Evolutionary conservation across 2,329 filamentous ascomycete species (phyloP).

Genomic region (Talaromyces sp.): DNA sequence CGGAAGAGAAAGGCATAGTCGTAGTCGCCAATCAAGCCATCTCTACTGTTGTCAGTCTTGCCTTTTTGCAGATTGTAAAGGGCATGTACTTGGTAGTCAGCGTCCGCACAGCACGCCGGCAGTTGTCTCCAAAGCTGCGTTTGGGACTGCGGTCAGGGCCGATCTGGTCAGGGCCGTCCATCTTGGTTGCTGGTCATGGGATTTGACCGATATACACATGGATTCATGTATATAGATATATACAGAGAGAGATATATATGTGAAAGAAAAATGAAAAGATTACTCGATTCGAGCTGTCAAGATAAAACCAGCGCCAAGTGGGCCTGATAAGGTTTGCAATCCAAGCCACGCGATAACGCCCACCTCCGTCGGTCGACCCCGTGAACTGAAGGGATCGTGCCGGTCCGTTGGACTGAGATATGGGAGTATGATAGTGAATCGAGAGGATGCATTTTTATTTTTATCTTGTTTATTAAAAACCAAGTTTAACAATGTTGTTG

Average conservation of each 20-base stretch:
- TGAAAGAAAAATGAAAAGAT: not conserved
- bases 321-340: not conserved
- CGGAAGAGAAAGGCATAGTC: slow-evolving; percentile 87
- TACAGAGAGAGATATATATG: too few species aligned
- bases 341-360: not conserved
- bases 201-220: not conserved
- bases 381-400: not conserved
- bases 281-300: not conserved
- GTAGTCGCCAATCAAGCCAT: slow-evolving; percentile 79
- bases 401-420: too few species aligned
- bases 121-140: slow-evolving; percentile 30
- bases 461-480: too few species aligned
- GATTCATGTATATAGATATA: not conserved
- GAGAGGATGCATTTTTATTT: too few species aligned
- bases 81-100: slow-evolving; percentile 40
- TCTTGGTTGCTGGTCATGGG: slow-evolving; percentile 2
- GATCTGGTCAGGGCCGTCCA: slow-evolving; percentile 41
- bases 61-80: too few species aligned
- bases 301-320: not conserved
- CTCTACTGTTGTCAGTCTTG: slow-evolving; percentile 30
- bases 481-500: too few species aligned
- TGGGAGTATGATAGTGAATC: too few species aligned
- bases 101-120: slow-evolving; percentile 28
- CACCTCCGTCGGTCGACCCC: not conserved
- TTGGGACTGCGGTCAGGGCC: slow-evolving; percentile 37